Conservation (phyloP, 2,329 filamentous ascomycete genomes). For the Mycogone perniciosa region DNA sequence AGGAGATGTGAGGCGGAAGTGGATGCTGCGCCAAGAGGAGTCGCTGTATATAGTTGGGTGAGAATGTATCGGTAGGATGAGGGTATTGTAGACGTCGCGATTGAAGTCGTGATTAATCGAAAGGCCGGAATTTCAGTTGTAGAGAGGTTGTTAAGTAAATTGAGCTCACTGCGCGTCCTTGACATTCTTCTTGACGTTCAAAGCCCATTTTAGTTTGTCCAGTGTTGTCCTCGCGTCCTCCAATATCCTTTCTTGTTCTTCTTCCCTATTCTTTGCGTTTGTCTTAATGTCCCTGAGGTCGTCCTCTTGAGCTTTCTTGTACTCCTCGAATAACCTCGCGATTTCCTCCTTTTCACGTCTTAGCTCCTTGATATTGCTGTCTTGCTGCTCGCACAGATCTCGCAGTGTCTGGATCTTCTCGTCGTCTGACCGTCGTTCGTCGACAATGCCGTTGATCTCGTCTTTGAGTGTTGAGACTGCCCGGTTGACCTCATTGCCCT, state of each 20-base stretch:
- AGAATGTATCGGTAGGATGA: not conserved
- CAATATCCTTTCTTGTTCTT: conserved; percentile 54
- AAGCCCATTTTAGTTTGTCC: conserved; percentile 65
- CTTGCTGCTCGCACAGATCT: conserved; percentile 67
- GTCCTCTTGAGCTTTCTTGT: conserved; percentile 59
- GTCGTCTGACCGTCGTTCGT: conserved; percentile 53
- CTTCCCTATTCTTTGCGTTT: conserved; percentile 50
- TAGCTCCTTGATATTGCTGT: conserved; percentile 58
- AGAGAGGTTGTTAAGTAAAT: not conserved
- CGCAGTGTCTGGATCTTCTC: conserved; percentile 57
- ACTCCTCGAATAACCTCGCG: conserved; percentile 52
- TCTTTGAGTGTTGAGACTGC: conserved; percentile 42
- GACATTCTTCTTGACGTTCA: conserved; percentile 59
- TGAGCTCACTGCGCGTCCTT: conserved; percentile 43
- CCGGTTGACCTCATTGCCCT: conserved; percentile 54
- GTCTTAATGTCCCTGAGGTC: conserved; percentile 53
- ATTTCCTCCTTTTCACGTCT: conserved; percentile 58
- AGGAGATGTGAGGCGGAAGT: not conserved
- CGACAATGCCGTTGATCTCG: conserved; percentile 49
- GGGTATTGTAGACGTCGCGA: not conserved
- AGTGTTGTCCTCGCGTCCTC: conserved; percentile 54
- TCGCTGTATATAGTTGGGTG: no score
- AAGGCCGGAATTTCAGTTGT: not conserved
- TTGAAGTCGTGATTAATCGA: not conserved
- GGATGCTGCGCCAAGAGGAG: no score